Base-by-base conservation (phyloP, 345 rosid genomes). In the Camelina laxa region DNA sequence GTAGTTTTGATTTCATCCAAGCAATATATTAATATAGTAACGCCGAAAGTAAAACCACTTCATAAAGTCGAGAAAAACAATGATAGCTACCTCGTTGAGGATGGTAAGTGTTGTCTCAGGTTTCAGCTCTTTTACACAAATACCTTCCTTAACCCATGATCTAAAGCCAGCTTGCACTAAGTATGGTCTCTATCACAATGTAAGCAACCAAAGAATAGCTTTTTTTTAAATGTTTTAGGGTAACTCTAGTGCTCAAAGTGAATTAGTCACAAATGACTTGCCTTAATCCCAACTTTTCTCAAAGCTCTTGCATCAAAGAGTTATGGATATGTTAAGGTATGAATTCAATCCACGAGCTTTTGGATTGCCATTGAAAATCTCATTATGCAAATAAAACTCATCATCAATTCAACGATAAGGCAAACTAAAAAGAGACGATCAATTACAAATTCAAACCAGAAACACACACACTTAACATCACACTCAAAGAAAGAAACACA, bases 231-330 rank as follows among this genome's bases (percentile, higher is more conserved):
- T 42, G 38, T 42, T 22, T 30, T 0, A 38, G 12, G 16, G 56
- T 45, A 48, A 48, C 19, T 24, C 10, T 20, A 30, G 36, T 61
- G 55, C 42, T 42, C 27, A 61, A 75, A 71, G 60, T 38, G 14
- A 42, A 22, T 7, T 15, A 12, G 9, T 50, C 17, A 44, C 4
- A 7, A 9, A 41, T 41, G 19, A 78, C 88, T 83, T 78, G 80
- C 99, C 90, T 89, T 81, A 67, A 87, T 45, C 60, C 99, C 92
- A 78, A 91, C 87, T 83, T 87, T 95, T 78, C 87, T 90, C 85
- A 95, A 77, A 64, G 97, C 85, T 85, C 99, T 87, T 57, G 97
- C 97, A 81, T n/a, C n/a, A n/a, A n/a, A n/a, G n/a, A n/a, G n/a
- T n/a, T n/a, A n/a, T n/a, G n/a, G n/a, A n/a, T n/a, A n/a, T n/a